Evolutionary conservation across 139 green algal species (phyloP), one percentile per base, ranked within the genome.

Genomic region (Yamagishiella unicocca): DNA sequence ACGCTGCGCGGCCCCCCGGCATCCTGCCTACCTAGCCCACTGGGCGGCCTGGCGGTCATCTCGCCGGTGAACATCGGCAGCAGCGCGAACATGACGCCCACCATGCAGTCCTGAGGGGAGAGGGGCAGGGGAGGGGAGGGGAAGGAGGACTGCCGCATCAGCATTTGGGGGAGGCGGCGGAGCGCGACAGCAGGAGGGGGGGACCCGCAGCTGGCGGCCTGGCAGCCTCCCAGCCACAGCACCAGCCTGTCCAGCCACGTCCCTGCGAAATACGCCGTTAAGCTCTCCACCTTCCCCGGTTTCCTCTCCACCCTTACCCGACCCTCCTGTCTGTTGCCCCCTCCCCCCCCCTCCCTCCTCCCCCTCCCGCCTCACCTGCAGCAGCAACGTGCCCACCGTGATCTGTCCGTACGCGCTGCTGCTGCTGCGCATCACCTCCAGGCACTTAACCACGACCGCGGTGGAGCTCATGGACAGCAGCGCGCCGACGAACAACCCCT

Each of bases 1-100:
- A n/a, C n/a, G n/a, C n/a, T n/a, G n/a, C n/a, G n/a, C n/a, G n/a
- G n/a, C n/a, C n/a, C n/a, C n/a, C n/a, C n/a, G n/a, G n/a, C n/a
- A n/a, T n/a, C 31, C 64, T 27, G 61, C 73, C 24, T 14, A 82
- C 74, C 53, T 35, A 82, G 74, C 31, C 33, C 46, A 50, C 46
- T 66, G 45, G 74, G 46, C 1, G 5, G 33, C 42, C 29, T 9
- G 2, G 43, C 25, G 27, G 35, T 42, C n/a, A 55, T 27, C 21
- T 21, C 64, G 31, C 43, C 33, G 40, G 66, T 85, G 45, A 99
- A 93, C 24, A 97, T 89, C 0, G 97, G 97, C 94, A 98, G 96
- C 73, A 98, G 91, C 25, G 97, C 97, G 94, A 99, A 98, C 83
- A 99, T 95, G 21, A 99, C 89, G 22, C 97, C 97, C 29, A 99